Evolutionary conservation across 768 basidiomycete genomes (phyloP), one percentile per base, ranked within the genome.

Genomic region (Exidia glandulosa): DNA sequence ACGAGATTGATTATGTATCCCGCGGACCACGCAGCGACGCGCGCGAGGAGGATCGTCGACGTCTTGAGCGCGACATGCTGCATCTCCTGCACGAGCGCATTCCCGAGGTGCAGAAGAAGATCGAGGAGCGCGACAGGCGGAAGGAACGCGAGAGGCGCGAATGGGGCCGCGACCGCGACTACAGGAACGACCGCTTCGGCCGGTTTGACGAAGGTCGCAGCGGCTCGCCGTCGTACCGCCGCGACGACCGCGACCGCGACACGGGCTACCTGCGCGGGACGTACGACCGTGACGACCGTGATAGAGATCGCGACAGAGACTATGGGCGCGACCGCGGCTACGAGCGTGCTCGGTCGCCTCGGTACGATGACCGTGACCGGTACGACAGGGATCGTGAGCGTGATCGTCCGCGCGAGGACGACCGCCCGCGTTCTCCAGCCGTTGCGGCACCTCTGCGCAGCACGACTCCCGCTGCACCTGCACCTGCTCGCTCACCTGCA

Each of bases 1-100:
- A 96, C 56, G 95, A 98, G 70, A 75, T 99, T 32, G 93, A 96
- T 45, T 90, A 94, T 64, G 84, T 86, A 58, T 82, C 84, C 2
- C 82, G 86, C 6, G 88, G 91, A 0, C 83, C 91, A 1, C 79
- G 85, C 60, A 81, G 84, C 2, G 69, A 75, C 10, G 79, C 81
- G 19, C 88, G 88, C 72, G 93, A 96, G 59, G 88, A 93, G 63
- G 94, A 98, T 68, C 77, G 86, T 59, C 75, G 95, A 25, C 81
- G 84, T 64, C 77, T 96, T 31, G 96, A 99, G 73, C 79, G 95
- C 47, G 93, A 98, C 65, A 75, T 97, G 23, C 71, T 95, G 59
- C 76, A 79, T 52, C 75, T 99, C 57, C 83, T 90, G 84, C 94
- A 98, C 67, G 92, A 95, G 68, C 81, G 87, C 52, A 77, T 99